phyloP scores from a whole-genome alignment of 305 asterid genomes.

The Fraxinus platypoda region DNA sequence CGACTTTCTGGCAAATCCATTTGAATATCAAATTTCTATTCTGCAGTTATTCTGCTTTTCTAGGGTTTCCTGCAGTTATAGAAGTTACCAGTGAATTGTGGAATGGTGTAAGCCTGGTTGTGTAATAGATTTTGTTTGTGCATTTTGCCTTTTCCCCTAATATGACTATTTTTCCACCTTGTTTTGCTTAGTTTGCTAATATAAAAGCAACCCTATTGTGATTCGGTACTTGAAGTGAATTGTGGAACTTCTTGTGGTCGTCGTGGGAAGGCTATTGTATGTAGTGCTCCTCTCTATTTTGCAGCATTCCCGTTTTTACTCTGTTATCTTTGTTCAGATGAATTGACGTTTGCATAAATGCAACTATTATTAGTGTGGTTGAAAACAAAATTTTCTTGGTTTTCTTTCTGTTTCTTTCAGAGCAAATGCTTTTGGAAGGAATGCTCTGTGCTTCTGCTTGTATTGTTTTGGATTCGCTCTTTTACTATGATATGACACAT shows the following conservation, averaged over 20 bases:
- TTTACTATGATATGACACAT: too few species aligned
- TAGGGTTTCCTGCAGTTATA: background rate
- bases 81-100: background rate
- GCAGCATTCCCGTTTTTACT: background rate
- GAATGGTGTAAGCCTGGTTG: background rate
- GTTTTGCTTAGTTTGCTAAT: background rate
- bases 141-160: background rate
- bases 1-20: background rate
- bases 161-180: background rate
- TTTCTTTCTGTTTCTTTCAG: background rate
- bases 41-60: background rate
- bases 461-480: background rate
- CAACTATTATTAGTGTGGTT: background rate
- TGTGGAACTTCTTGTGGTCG: background rate
- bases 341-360: background rate
- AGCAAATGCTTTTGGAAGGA: background rate
- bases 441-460: background rate
- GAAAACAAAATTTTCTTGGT: background rate
- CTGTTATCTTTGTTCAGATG: background rate
- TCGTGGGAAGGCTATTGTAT: background rate
- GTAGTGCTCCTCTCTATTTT: background rate
- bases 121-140: background rate
- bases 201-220: background rate
- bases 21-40: background rate
- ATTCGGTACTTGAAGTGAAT: background rate